Base-by-base conservation (phyloP, 2,329 filamentous ascomycete species). In the Xylariales sp. region DNA sequence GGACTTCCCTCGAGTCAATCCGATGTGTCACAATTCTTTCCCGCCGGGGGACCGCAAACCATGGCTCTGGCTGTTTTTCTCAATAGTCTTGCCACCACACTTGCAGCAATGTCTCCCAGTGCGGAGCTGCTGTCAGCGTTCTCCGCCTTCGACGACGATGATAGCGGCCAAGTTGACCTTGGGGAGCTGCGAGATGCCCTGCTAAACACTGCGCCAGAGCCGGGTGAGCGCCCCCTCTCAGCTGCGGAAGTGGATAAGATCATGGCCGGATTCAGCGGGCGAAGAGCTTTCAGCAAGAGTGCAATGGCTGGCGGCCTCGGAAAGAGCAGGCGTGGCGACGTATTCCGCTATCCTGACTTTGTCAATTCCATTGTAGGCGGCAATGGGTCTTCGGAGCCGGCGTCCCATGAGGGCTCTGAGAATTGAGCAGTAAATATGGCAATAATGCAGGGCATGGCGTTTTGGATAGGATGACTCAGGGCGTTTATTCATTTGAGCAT, bases 341-440 rank as follows among this genome's bases (percentile, higher is more conserved):
- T 97, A 1, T 97, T 98, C 63, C 79, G 82, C 54, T 98, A 97
- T 58, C 81, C 88, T 45, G 93, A 98, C 41, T 97, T 97, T 65
- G 88, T 97, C 46, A 76, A 72, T 45, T 83, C 76, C 18, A 67
- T 86, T 34, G 71, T 76, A 50, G 81, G 81, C 3, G 70, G 74
- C 8, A 74, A 63, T 38, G 48, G 47, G 15, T 33, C 41, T 13
- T 40, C 46, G 21, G 50, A 51, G 21, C 46, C 49, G 17, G 43
- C 29, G 18, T 43, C 48, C n/a, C 38, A 57, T 37, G 63, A 59
- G 19, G 55, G 50, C 13, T 54, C 61, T 4, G 65, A 66, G 32
- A 46, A 45, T 24, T 42, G 54, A 63, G 21, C n/a, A n/a, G n/a
- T n/a, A n/a, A n/a, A n/a, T n/a, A n/a, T n/a, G n/a, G n/a, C n/a